These are phyloP conservation scores for Nicotiana attenuata DNA, from an alignment of 257 asterid species.

Conservation along the genomic window DNA sequence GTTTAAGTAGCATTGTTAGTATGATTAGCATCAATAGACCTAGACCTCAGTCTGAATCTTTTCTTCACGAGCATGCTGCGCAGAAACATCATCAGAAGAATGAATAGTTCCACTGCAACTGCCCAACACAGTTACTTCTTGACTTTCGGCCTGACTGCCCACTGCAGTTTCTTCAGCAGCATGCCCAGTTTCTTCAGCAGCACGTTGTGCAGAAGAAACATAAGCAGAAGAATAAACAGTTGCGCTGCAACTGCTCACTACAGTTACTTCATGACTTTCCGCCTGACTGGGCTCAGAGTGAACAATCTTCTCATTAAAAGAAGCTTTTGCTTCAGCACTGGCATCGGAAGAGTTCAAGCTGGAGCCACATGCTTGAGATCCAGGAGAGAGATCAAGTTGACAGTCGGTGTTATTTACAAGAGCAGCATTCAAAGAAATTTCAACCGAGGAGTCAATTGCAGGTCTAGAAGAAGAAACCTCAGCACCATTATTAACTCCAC, in stretches of 20 bases:
- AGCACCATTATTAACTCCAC: neutral
- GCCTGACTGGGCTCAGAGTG: neutral
- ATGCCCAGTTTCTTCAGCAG: neutral
- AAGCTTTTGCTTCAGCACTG: neutral
- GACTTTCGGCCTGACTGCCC: neutral
- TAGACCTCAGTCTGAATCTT: neutral
- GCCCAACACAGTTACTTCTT: neutral
- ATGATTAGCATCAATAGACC: neutral
- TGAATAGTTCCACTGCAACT: slow-evolving; percentile 3
- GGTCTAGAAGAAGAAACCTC: neutral
- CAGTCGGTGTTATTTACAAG: neutral
- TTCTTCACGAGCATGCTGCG: slow-evolving; percentile 5
- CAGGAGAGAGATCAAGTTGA: slow-evolving; percentile 1
- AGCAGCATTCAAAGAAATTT: neutral
- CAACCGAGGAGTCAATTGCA: neutral
- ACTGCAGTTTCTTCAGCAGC: neutral
- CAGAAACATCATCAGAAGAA: slow-evolving; percentile 5
- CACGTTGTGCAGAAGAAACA: neutral
- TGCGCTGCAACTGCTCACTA: neutral
- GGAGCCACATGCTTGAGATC: slow-evolving; percentile 5
- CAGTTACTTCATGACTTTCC: neutral
- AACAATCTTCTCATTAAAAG: neutral
- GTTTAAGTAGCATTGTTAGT: neutral
- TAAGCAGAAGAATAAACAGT: slow-evolving; percentile 11
- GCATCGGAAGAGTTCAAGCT: neutral